phyloP scores from a whole-genome alignment of 345 rosid species.

The Dovyalis caffra region DNA sequence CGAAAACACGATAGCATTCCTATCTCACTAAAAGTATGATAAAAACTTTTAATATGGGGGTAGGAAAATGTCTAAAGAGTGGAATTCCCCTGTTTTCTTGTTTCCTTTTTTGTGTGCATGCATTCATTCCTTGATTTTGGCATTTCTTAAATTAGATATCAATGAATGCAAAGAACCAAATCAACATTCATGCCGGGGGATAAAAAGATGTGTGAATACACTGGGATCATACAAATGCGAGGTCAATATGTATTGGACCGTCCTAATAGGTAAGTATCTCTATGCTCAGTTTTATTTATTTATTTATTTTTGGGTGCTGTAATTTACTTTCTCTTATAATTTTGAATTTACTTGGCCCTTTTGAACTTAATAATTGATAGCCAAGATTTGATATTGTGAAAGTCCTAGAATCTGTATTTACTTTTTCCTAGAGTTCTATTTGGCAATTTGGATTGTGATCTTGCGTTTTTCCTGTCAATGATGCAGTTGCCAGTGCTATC shows the following conservation, averaged over 20 bases:
- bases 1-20: too few relatives aligned
- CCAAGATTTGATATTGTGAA: not conserved
- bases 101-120: too few relatives aligned
- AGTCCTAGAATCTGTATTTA: too few relatives aligned
- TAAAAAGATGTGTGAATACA: constrained; percentile 12
- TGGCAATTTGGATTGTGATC: too few relatives aligned
- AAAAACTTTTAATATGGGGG: too few relatives aligned
- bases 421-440: too few relatives aligned
- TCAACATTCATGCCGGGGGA: not conserved
- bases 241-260: not conserved
- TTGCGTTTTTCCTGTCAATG: not conserved
- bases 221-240: not conserved
- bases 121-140: too few relatives aligned
- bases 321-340: not conserved
- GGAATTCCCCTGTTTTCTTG: too few relatives aligned
- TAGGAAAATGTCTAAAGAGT: too few relatives aligned
- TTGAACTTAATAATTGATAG: not conserved
- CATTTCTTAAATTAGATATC: constrained; percentile 4
- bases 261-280: not conserved
- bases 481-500: not conserved
- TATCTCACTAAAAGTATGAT: too few relatives aligned
- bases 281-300: too few relatives aligned
- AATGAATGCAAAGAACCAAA: constrained; percentile 13
- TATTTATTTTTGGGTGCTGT: not conserved
- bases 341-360: not conserved